These are phyloP conservation scores for Stagonosporopsis chrysanthemi DNA, from an alignment of 2,329 filamentous ascomycete species.

Conservation along the genomic window DNA sequence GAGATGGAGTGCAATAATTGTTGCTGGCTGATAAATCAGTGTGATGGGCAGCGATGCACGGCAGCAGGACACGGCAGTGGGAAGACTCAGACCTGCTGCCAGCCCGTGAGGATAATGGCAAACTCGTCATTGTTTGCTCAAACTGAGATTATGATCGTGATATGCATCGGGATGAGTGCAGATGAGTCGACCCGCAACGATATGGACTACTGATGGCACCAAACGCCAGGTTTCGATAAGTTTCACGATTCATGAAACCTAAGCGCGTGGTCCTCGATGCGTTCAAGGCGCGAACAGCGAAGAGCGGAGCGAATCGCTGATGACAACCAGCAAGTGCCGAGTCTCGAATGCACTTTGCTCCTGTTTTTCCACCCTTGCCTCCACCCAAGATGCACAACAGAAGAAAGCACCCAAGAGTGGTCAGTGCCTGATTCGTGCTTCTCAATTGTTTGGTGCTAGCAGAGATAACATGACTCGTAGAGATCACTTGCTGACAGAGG, in stretches of 20 bases:
- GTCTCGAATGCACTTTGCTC: neutral
- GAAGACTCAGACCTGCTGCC: neutral
- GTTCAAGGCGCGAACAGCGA: slow-evolving; percentile 4
- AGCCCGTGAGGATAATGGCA: neutral
- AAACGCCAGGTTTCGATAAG: slow-evolving; percentile 12
- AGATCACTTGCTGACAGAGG: slow-evolving; percentile 12
- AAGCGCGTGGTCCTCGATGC: neutral
- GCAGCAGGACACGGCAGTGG: too few species aligned
- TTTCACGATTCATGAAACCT: slow-evolving; percentile 10
- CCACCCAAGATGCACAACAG: neutral
- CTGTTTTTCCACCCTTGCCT: neutral
- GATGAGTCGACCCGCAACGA: slow-evolving; percentile 12
- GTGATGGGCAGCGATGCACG: neutral
- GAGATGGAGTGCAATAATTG: too few species aligned
- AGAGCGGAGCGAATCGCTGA: neutral
- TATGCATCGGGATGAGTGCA: slow-evolving; percentile 11
- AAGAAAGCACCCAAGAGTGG: neutral
- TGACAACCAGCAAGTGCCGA: neutral
- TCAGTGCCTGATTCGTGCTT: neutral
- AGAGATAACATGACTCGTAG: slow-evolving; percentile 7
- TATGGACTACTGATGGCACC: neutral
- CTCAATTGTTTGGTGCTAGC: neutral
- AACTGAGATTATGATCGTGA: neutral
- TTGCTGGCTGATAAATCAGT: neutral
- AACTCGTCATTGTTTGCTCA: neutral